Percentiles rank a stretch among this genome's conserved stretches.
Evolutionary conservation across 495 filamentous ascomycete genomes (phyloP).

Genomic region (Rhizodiscina lignyota): DNA sequence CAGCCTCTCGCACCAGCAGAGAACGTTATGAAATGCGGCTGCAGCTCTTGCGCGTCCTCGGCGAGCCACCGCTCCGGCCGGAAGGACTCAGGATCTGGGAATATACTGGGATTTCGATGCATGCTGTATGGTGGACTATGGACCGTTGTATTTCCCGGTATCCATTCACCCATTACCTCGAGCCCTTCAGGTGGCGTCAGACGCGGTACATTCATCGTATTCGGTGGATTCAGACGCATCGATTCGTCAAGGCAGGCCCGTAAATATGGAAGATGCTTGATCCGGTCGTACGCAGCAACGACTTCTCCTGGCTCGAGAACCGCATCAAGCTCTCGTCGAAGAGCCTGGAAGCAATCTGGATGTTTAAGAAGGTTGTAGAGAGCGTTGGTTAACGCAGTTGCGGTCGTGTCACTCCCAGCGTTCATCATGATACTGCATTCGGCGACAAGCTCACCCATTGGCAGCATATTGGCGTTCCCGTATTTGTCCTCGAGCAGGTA

Average conservation of each 20-base stretch:
- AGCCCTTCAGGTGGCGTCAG: conserved; percentile 12
- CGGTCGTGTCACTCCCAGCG: conserved; percentile 15
- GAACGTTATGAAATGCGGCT: conserved; percentile 10
- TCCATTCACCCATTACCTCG: conserved; percentile 10
- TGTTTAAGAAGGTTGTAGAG: conserved; percentile 13
- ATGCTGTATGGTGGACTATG: conserved; percentile 1
- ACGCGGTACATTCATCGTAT: conserved; percentile 10
- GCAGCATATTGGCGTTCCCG: conserved; percentile 16
- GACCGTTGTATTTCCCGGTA: conserved; percentile 13
- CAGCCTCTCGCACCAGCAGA: conserved; percentile 11
- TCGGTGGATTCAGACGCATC: conserved; percentile 15
- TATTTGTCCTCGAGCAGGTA: conserved; percentile 36
- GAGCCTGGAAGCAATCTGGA: conserved; percentile 4
- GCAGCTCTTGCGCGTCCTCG: conserved; percentile 9
- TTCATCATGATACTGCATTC: conserved; percentile 20
- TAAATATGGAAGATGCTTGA: conserved; percentile 20
- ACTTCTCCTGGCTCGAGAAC: conserved; percentile 20
- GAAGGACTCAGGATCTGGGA: conserved; percentile 12
- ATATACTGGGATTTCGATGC: conserved; percentile 9
- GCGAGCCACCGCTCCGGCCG: conserved; percentile 17
- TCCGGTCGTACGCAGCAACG: conserved; percentile 28
- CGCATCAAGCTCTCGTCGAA: conserved; percentile 9
- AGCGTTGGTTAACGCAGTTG: conserved; percentile 14
- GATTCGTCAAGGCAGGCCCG: conserved; percentile 26
- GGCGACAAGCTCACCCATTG: conserved; percentile 17